Base-by-base conservation (phyloP, 2,329 filamentous ascomycete species). In the Calonectria pteridis region DNA sequence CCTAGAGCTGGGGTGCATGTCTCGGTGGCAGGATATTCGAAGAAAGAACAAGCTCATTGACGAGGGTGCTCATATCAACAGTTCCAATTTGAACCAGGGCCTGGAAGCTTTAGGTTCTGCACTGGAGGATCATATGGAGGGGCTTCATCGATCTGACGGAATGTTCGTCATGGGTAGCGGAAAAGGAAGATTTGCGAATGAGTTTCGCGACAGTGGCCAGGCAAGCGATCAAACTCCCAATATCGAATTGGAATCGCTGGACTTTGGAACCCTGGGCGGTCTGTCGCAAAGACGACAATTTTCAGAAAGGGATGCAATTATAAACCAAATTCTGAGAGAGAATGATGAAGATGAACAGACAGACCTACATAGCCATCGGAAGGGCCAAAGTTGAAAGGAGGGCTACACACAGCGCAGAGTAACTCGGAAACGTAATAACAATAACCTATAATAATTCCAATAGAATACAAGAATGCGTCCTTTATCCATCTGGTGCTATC, bases 1-100 rank as follows among this genome's bases (percentile, higher is more conserved):
- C 29, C 85, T 96, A 20, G 94, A 96, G 82, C 84, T 94, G 72
- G 94, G 94, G 0, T 84, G 86, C 43, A 86, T 93, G 87, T 93
- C 89, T 65, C 87, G 94, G 50, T 96, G 93, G 92, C 93, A 90
- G 29, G 93, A 95, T 83, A 95, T 96, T 73, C 87, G 91, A 73
- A 88, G 85, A 77, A 89, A 88, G 80, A 93, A 93, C 78, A 86
- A 85, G 58, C 84, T 93, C 63, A 87, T 92, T 62, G 90, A 91
- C 76, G 82, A 82, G 10, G 82, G 81, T 16, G 79, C 80, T 7
- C 84, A 85, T 74, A 77, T 85, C 35, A 85, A 85, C 65, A 82
- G 82, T 10, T 81, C 80, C 23, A 84, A 84, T 14, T 74, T 83
- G 37, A 82, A 83, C 31, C 82, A 84, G 46, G 85, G 84, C 0